Evolutionary conservation across 805 yeast species (phyloP).

Genomic region (Candida chauliodis): DNA sequence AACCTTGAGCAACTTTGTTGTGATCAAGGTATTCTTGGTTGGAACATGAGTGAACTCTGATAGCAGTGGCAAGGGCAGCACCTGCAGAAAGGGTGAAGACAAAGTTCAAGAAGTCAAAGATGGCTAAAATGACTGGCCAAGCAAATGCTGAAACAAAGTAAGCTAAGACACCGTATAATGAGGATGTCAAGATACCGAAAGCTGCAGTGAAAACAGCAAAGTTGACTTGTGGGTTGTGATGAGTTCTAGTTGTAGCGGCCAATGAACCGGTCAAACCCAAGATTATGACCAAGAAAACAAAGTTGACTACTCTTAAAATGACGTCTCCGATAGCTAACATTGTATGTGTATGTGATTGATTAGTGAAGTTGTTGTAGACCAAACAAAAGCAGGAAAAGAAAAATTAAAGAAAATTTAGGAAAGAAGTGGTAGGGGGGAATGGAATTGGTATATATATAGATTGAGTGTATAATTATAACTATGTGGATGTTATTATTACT

Average conservation of each 20-base stretch:
- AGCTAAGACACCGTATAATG: conserved; percentile 76
- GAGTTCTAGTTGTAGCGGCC: conserved; percentile 55
- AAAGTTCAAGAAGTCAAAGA: conserved; percentile 80
- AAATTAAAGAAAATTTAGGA: too few species aligned
- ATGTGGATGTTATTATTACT: too few species aligned
- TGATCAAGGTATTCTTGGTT: conserved; percentile 59
- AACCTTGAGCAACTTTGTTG: conserved; percentile 75
- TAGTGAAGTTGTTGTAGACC: conserved; percentile 1
- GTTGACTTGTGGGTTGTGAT: conserved; percentile 76
- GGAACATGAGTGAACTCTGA: conserved; percentile 81
- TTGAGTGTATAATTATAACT: too few species aligned
- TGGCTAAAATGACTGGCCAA: conserved; percentile 76
- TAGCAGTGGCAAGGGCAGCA: conserved; percentile 88
- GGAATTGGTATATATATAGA: too few species aligned
- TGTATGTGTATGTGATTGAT: conserved; percentile 1
- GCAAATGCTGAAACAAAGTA: conserved; percentile 75
- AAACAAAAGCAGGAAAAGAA: too few species aligned
- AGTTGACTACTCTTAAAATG: conserved; percentile 69
- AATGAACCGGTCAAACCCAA: conserved; percentile 90
- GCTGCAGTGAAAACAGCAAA: conserved; percentile 85
- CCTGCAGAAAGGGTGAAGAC: conserved; percentile 95
- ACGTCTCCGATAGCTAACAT: conserved; percentile 74
- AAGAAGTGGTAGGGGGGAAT: not conserved
- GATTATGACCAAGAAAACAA: conserved; percentile 69
- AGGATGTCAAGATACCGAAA: conserved; percentile 77